Percentiles rank a stretch among this genome's conserved stretches.
Evolutionary conservation across 306 rosid genomes (phyloP).

Genomic region (Herpetospermum pedunculosum): DNA sequence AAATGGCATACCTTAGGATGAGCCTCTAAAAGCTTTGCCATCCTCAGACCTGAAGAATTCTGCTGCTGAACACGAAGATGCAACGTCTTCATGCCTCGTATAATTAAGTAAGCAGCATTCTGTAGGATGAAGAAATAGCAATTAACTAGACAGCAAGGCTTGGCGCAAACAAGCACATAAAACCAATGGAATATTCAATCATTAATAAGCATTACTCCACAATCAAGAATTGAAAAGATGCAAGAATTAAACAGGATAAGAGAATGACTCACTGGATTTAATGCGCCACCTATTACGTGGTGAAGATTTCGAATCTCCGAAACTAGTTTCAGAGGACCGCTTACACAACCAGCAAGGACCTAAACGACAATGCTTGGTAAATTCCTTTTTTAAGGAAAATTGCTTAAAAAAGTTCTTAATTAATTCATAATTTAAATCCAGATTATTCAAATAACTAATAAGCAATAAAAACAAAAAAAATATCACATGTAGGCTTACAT

Average conservation of each 20-base stretch:
- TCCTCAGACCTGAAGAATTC: conserved; percentile 67
- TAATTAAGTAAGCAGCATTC: conserved; percentile 94
- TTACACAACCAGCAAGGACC: conserved; percentile 85
- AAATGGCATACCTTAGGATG: conserved; percentile 75
- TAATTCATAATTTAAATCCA: background rate
- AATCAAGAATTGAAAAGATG: background rate
- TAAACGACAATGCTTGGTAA: conserved; percentile 16
- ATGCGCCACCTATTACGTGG: conserved; percentile 78
- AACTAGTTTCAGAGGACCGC: conserved; percentile 64
- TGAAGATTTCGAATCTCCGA: conserved; percentile 70
- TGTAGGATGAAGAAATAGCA: conserved; percentile 14
- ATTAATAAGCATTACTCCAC: background rate
- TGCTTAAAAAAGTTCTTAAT: background rate
- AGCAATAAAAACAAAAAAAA: background rate
- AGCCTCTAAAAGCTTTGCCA: conserved; percentile 87
- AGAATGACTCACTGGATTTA: conserved; percentile 70
- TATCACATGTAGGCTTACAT: conserved; percentile 36
- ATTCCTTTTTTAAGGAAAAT: background rate
- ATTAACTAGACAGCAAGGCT: background rate
- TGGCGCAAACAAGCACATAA: background rate
- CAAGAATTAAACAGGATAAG: background rate
- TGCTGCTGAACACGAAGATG: conserved; percentile 96
- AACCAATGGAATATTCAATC: background rate
- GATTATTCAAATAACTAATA: background rate
- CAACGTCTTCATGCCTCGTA: conserved; percentile 94